Evolutionary conservation across 805 yeast species (phyloP).

Genomic region (Candida morakotiae): DNA sequence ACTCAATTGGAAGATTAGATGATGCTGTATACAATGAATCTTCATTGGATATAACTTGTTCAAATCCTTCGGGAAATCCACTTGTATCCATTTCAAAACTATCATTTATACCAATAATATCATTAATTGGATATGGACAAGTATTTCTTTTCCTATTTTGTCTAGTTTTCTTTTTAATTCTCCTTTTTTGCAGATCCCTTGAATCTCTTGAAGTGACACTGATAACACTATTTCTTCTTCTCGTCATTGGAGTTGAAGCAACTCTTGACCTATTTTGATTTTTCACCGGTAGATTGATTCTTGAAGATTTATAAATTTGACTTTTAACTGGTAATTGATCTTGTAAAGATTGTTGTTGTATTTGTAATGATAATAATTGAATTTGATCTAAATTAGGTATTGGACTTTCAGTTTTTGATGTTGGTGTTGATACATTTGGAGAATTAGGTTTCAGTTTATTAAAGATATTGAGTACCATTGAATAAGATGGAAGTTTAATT

Average conservation of each 20-base stretch:
- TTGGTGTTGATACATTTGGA: not conserved
- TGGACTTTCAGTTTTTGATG: not conserved
- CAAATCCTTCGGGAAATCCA: not conserved
- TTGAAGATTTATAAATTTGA: conserved; percentile 3
- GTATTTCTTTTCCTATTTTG: not conserved
- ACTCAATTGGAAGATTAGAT: not conserved
- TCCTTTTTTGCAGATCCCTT: not conserved
- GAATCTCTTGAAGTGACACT: conserved; percentile 5
- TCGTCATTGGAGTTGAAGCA: not conserved
- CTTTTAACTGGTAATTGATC: not conserved
- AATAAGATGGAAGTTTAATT: too few relatives aligned
- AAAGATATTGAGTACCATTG: not conserved
- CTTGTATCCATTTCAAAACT: not conserved
- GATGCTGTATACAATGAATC: not conserved
- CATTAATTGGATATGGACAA: conserved; percentile 4
- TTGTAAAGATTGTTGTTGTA: not conserved
- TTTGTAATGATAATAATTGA: not conserved
- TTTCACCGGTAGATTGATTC: not conserved
- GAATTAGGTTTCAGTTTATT: not conserved
- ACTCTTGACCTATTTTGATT: not conserved
- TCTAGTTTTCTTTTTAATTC: not conserved
- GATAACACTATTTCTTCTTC: conserved; percentile 1
- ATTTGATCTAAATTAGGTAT: not conserved
- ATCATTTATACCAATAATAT: not conserved
- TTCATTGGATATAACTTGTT: not conserved